Base-by-base conservation (phyloP, 192 early-diverging fungal genomes). In the Piromyces finnis region DNA sequence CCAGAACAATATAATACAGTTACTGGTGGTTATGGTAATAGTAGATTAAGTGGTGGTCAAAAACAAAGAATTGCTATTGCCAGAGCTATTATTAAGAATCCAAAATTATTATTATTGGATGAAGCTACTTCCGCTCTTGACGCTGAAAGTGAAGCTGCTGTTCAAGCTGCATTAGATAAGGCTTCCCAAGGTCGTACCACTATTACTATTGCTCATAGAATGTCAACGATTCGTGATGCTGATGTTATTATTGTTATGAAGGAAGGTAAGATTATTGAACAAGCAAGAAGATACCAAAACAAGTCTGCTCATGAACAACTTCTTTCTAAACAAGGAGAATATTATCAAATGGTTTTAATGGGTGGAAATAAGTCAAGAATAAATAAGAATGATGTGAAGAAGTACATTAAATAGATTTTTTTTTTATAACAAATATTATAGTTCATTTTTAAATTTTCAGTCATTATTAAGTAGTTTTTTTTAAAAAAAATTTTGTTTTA, bases 11-110 rank as follows among this genome's bases (percentile, higher is more conserved):
- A 59, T 68, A 68, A 81, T 28, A 59, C 80, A 4, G 2, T 79
- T 12, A 79, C 81, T 29, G 80, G 82, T 26, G 82, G 81, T 29
- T 29, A 77, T 27, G 82, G 82, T 29, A 77, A 77, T 29, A 12
- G 15, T 17, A 68, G 51, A 68, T 29, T 82, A 29, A 82, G 82
- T 81, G 82, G 82, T 29, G 82, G 82, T 15, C 80, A 82, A 35
- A 81, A 81, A 26, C 80, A 82, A 59, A 77, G 80, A 68, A 68
- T 68, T 68, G 51, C 51, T 11, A 68, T 29, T 29, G 35, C 41
- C 0, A 18, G 35, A 59, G 37, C 41, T 5, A 29, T 80, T 16
- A 77, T 80, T 80, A 30, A 27, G 87, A 79, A 79, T 32, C 78
- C 78, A n/a, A 79, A 79, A 79, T 39, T 39, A 32, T 39, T 79